Evolutionary conservation across 106 monocot genomes (phyloP).

Genomic region (Platanthera guangdongensis): DNA sequence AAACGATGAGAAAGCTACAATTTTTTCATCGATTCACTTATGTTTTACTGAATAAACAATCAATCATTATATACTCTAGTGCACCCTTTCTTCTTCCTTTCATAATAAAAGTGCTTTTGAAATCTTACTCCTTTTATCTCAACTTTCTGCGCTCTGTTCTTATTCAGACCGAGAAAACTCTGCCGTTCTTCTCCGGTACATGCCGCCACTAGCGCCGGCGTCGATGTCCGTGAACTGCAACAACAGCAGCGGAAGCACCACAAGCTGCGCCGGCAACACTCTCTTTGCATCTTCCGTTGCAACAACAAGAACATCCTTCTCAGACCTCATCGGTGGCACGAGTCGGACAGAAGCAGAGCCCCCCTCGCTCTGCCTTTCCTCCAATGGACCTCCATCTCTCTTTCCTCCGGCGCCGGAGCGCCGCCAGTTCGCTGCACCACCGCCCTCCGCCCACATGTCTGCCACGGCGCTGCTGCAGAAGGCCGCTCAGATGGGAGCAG

Average conservation of each 20-base stretch:
- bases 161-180: background rate
- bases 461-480: slow-evolving; percentile 26
- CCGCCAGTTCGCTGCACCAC: background rate
- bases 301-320: slow-evolving; percentile 2
- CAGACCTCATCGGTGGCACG: background rate
- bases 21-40: too few species aligned
- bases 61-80: background rate
- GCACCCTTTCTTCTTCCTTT: background rate
- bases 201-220: background rate
- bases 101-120: background rate
- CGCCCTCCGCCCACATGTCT: slow-evolving; percentile 10
- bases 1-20: too few species aligned
- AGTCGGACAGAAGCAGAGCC: background rate
- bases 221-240: background rate
- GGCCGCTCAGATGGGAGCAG: slow-evolving; percentile 20
- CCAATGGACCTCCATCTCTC: background rate
- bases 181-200: background rate
- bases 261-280: background rate
- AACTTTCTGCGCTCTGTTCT: background rate
- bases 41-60: background rate
- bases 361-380: slow-evolving; percentile 9
- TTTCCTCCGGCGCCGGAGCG: background rate
- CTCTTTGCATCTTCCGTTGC: background rate
- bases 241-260: slow-evolving; percentile 5
- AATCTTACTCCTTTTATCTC: background rate